Conservation (phyloP, 768 basidiomycete genomes). For the Mycena rosella region DNA sequence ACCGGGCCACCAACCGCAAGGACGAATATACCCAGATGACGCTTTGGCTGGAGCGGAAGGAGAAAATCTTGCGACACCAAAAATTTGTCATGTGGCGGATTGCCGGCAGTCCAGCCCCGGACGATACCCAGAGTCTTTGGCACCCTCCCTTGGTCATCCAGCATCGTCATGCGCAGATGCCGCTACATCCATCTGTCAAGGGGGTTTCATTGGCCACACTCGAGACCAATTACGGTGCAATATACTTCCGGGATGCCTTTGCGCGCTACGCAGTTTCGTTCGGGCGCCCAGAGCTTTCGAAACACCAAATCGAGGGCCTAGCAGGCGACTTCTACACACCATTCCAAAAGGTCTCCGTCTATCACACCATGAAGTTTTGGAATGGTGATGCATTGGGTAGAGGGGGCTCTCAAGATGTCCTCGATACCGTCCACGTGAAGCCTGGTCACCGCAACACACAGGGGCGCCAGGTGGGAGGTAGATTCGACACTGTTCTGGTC, state of each 20-base stretch:
- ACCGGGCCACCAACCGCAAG: conserved; percentile 17
- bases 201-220: not conserved
- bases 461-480: conserved; percentile 33
- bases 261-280: not conserved
- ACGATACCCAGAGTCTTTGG: not conserved
- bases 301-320: conserved; percentile 17
- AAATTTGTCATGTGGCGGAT: conserved; percentile 15
- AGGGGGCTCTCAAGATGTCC: conserved; percentile 1
- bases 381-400: not conserved
- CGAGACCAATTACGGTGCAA: not conserved
- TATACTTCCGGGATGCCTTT: not conserved
- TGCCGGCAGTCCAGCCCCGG: conserved; percentile 1
- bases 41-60: conserved; percentile 44
- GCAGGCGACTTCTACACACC: conserved; percentile 32
- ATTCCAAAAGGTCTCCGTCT: conserved; percentile 45
- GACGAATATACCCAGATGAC: conserved; percentile 46
- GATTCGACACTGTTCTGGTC: conserved; percentile 53
- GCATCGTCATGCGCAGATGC: not conserved
- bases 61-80: conserved; percentile 37
- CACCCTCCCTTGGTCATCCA: not conserved
- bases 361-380: conserved; percentile 47
- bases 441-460: conserved; percentile 28
- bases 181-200: not conserved
- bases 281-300: not conserved
- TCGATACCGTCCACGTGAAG: conserved; percentile 50